Evolutionary conservation across 2,329 filamentous ascomycete genomes (phyloP).

Genomic region (Hirsutella rhossiliensis): DNA sequence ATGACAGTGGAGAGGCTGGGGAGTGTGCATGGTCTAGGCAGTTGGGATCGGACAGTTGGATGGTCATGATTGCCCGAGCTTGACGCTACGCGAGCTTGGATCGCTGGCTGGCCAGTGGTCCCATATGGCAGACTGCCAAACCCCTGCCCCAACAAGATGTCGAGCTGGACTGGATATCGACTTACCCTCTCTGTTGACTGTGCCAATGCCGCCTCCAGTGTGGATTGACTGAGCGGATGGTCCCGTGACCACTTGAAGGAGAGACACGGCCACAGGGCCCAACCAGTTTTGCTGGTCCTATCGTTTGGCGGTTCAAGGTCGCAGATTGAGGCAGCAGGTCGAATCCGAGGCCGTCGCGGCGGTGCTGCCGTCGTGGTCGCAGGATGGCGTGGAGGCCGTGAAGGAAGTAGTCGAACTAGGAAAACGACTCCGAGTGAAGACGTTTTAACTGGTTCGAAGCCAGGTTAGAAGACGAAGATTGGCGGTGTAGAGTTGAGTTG

Average conservation of each 20-base stretch:
- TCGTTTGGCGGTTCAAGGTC: too few species aligned
- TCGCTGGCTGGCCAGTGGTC: not conserved
- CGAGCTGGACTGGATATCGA: not conserved
- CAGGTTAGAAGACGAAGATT: too few species aligned
- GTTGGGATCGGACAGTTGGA: not conserved
- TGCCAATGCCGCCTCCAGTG: not conserved
- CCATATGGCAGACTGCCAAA: not conserved
- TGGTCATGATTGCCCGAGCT: not conserved
- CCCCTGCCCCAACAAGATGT: not conserved
- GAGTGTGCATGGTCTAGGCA: not conserved
- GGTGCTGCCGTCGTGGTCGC: too few species aligned
- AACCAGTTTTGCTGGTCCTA: too few species aligned
- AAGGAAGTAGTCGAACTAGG: too few species aligned
- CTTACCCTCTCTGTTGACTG: not conserved
- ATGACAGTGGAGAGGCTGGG: not conserved
- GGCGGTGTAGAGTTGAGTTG: too few species aligned
- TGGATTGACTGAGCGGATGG: not conserved
- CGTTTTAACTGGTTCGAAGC: too few species aligned
- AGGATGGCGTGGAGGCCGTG: too few species aligned
- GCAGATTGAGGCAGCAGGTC: too few species aligned
- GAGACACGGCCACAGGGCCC: not conserved
- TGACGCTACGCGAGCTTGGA: slow-evolving; percentile 4
- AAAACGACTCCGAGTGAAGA: too few species aligned
- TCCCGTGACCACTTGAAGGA: not conserved
- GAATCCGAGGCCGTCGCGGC: too few species aligned